Conservation (phyloP, 371 early-diverging fungal genomes). For the Mucor saturninus region DNA sequence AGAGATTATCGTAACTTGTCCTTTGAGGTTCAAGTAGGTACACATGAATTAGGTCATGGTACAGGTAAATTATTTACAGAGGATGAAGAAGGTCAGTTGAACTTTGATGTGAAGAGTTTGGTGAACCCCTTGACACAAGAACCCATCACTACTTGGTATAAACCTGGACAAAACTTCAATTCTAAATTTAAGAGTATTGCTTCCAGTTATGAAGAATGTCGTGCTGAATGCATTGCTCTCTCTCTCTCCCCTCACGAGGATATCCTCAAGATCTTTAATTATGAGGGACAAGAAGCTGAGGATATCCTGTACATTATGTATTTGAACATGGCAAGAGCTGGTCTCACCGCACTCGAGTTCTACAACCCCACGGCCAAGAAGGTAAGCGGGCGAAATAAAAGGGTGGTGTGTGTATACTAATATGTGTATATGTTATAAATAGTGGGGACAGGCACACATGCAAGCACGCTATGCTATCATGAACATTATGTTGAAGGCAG, state of each 20-base stretch:
- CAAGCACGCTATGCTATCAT: slow-evolving; percentile 69
- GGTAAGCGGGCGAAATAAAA: slow-evolving; percentile 21
- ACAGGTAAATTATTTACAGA: slow-evolving; percentile 63
- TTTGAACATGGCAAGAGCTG: slow-evolving; percentile 67
- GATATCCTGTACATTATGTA: slow-evolving; percentile 61
- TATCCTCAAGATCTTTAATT: slow-evolving; percentile 59
- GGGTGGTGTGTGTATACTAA: no score
- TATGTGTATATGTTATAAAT: neutral
- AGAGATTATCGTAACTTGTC: slow-evolving; percentile 51
- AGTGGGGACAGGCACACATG: slow-evolving; percentile 70
- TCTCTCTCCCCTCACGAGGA: slow-evolving; percentile 49
- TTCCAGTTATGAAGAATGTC: slow-evolving; percentile 63
- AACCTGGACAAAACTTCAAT: slow-evolving; percentile 64
- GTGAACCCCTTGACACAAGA: slow-evolving; percentile 54
- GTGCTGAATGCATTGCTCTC: slow-evolving; percentile 69
- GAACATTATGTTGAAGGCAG: slow-evolving; percentile 55
- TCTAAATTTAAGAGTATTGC: slow-evolving; percentile 57
- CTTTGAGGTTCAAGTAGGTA: slow-evolving; percentile 66
- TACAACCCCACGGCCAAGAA: slow-evolving; percentile 55
- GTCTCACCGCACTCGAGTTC: slow-evolving; percentile 58
- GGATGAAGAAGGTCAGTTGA: slow-evolving; percentile 52
- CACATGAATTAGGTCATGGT: slow-evolving; percentile 63
- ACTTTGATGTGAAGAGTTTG: slow-evolving; percentile 53
- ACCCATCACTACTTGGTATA: slow-evolving; percentile 62
- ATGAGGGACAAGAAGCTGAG: slow-evolving; percentile 49